Evolutionary conservation across 1,284 basidiomycete species (phyloP), one percentile per base, ranked within the genome.

Genomic region (Sanghuangporus baumii): DNA sequence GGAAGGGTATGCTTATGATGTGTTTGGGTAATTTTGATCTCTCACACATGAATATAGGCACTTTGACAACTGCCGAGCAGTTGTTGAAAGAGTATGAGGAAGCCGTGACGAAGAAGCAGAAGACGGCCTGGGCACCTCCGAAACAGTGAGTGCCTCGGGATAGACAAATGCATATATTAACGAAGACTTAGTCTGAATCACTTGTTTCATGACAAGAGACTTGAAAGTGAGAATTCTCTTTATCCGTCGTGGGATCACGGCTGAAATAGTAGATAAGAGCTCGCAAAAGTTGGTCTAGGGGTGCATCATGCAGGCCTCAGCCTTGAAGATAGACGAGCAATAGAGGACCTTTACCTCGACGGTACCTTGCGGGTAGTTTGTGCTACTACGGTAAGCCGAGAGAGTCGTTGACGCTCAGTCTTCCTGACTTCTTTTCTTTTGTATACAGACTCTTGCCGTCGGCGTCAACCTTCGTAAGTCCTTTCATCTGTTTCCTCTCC

Each of bases 291-390:
- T 59, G 93, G 94, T 0, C 85, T 96, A 56, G 93, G 91, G 7
- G 83, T 92, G 7, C 94, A 96, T 70, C 93, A 96, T 69, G 94
- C 94, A 12, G 94, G 94, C 1, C 75, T 96, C 63, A 81, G 77
- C n/a, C 73, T 83, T 26, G 82, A 85, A 31, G 94, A 96, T 68
- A 83, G 92, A 51, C 81, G 81, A 62, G 71, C 79, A 0, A 85
- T 85, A 1, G 94, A 96, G 73, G 80, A 84, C 18, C 73, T 91
- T 2, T 96, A 87, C 69, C 68, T 88, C 20, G 82, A 81, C 60
- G 87, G 85, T 62, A 71, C 75, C 6, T 73, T 96, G n/a, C 81
- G 81, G 20, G 77, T 94, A 38, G 74, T 95, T 8, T 78, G 91
- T 41, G 83, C 88, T 2, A 91, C 89, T 36, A 91, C 88, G 1